Percentiles rank a stretch among this genome's conserved stretches.
These are phyloP conservation scores for Hyaloscypha hepaticicola DNA, from an alignment of 495 filamentous ascomycete genomes.

Conservation along the genomic window DNA sequence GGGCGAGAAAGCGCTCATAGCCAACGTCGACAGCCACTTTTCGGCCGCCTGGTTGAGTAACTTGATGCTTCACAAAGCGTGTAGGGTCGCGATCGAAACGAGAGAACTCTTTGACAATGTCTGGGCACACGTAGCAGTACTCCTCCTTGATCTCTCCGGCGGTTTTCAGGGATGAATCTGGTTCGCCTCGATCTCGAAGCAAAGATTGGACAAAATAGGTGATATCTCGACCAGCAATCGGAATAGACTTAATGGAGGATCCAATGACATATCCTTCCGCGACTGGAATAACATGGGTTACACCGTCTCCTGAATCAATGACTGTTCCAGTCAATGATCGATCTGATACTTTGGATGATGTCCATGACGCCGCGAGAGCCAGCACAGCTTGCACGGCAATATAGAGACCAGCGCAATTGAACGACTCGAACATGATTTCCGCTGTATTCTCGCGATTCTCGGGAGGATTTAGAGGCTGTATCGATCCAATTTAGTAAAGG, in stretches of 20 bases:
- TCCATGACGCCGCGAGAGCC: conserved; percentile 96
- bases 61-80: conserved; percentile 84
- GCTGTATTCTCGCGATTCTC: conserved; percentile 99
- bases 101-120: conserved; percentile 96
- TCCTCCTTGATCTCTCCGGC: conserved; percentile 97
- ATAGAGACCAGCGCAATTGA: conserved; percentile 98
- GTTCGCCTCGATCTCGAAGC: conserved; percentile 92
- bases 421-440: conserved; percentile 99
- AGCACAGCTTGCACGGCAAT: conserved; percentile 98
- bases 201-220: conserved; percentile 97
- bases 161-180: conserved; percentile 95
- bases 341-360: conserved; percentile 94
- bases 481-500: conserved; percentile 2
- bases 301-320: conserved; percentile 95
- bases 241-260: conserved; percentile 97
- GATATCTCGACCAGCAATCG: conserved; percentile 94
- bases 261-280: conserved; percentile 99
- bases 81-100: conserved; percentile 90
- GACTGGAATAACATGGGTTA: conserved; percentile 98
- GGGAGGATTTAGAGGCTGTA: conserved; percentile 89
- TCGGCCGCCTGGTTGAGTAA: conserved; percentile 82
- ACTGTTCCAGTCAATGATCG: conserved; percentile 97
- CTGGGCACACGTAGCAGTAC: conserved; percentile 95
- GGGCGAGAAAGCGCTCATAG: conserved; percentile 96
- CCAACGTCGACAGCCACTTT: conserved; percentile 87